Evolutionary conservation across 2,329 filamentous ascomycete species (phyloP), one percentile per base, ranked within the genome.

Genomic region (Colletotrichum endophyticum): DNA sequence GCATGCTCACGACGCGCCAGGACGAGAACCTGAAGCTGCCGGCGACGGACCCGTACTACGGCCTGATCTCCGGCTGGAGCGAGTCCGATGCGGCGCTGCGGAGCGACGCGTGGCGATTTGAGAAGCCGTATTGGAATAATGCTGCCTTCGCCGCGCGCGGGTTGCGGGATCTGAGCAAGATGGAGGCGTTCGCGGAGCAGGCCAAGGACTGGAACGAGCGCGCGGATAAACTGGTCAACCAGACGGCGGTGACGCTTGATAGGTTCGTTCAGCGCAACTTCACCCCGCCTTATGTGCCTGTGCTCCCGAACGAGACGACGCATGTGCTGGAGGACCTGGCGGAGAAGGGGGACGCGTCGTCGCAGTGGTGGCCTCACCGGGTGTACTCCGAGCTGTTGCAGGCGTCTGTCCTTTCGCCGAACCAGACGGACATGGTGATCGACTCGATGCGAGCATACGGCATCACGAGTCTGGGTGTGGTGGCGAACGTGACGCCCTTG

Each of bases 21-120:
- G 70, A 72, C 61, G 44, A 72, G 70, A 57, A 56, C 44, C 32
- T 72, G 22, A 66, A 72, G 70, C n/a, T 72, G n/a, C 70, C 61
- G 11, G 11, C 22, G 22, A 44, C 56, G 25, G 27, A 72, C 19
- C 70, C 70, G 5, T 66, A 72, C 3, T 66, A 57, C 70, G 70
- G 61, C 44, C 70, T 72, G 30, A 59, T 72, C 44, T 72, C 70
- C 8, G 70, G 70, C 44, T 72, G 70, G 70, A 72, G 68, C 36
- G 57, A 71, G 7, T 72, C 70, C 5, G 70, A 66, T 4, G 30
- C 70, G 8, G 28, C 61, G 28, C 34, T 72, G 15, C n/a, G 44
- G 5, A 53, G 32, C 27, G 44, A 72, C 19, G 15, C 70, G 22
- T 72, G 59, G 59, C 30, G 44, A 7, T 72, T 56, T 13, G 44